Base-by-base conservation (phyloP, 257 asterid genomes). In the Przewalskia tangutica region DNA sequence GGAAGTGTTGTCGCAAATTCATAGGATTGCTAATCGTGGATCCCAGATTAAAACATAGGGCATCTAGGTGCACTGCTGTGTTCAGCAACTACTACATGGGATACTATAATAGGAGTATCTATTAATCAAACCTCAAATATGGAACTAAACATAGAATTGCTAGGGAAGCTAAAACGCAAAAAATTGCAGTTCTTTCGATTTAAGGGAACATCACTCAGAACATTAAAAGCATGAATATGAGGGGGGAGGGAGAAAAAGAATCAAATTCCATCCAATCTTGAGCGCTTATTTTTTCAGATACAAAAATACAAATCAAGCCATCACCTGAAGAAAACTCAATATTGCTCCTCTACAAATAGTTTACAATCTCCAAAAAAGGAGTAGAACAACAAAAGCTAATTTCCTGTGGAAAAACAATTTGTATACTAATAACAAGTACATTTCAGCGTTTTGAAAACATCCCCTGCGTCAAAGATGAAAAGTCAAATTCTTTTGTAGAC, bases 401-500 rank as follows among this genome's bases (percentile, higher is more conserved):
- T 71, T 82, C 82, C 62, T 77, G 82, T 82, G 80, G 53, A 62
- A 81, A 55, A 77, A 65, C 78, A 60, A 54, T 84, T 60, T 20
- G 77, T 88, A 51, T 82, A 68, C 82, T 71, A 75, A 73, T 84
- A 84, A 70, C 85, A 65, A 78, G 17, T 83, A 77, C 50, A 17
- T 81, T 65, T 91, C 87, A 95, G 23, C 84, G 91, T 84, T 94
- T 95, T 14, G 97, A 80, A 90, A 95, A 93, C 63, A 94, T 88
- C 18, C 95, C 97, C 81, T 92, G 94, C 4, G 99, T 94, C 92
- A 95, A 86, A 16, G 99, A 94, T 86, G 99, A 95, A 84, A 95
- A 95, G 85, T 95, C 98, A 11, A 80, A 94, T 77, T 95, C 99
- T 87, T 91, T 92, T 80, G 89, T 92, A 0, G 93, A 56, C 88